phyloP scores from a whole-genome alignment of 2,329 filamentous ascomycete genomes.

The Aspergillus ochraceoroseus region DNA sequence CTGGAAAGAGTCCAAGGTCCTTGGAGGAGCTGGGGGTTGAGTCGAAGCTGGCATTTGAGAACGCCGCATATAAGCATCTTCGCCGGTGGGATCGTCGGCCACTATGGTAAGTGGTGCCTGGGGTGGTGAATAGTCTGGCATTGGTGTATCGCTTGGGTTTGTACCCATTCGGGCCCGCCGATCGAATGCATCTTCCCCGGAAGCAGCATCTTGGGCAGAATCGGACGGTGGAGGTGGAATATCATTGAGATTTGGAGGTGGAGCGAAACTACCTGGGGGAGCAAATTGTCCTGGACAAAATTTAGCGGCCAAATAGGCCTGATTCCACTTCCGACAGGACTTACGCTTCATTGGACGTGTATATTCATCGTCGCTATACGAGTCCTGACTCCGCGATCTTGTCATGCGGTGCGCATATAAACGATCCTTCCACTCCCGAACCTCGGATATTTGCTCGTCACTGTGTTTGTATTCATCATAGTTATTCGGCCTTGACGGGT shows the following conservation, averaged over 20 bases:
- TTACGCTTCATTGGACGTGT: slow-evolving; percentile 46
- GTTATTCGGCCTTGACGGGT: slow-evolving; percentile 74
- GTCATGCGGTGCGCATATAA: slow-evolving; percentile 67
- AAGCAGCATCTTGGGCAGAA: slow-evolving; percentile 53
- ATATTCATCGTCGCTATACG: slow-evolving; percentile 50
- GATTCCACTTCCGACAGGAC: too few relatives aligned
- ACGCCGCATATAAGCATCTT: slow-evolving; percentile 27
- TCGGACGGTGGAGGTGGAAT: slow-evolving; percentile 40
- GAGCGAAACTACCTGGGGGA: slow-evolving; percentile 51
- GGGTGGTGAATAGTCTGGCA: slow-evolving; percentile 13
- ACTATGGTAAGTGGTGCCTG: slow-evolving; percentile 29
- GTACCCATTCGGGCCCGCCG: slow-evolving; percentile 56
- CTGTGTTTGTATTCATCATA: slow-evolving; percentile 79
- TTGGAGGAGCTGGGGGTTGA: slow-evolving; percentile 30
- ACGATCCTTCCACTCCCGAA: slow-evolving; percentile 77
- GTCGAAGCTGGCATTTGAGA: slow-evolving; percentile 22
- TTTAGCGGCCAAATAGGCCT: too few relatives aligned
- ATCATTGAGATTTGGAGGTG: slow-evolving; percentile 45
- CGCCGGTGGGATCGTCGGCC: slow-evolving; percentile 27
- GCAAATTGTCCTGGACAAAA: slow-evolving; percentile 44
- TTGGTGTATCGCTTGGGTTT: slow-evolving; percentile 22
- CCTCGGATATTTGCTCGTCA: slow-evolving; percentile 74
- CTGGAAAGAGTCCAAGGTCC: slow-evolving; percentile 40
- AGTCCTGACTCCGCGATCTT: slow-evolving; percentile 42
- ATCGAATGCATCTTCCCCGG: slow-evolving; percentile 65